phyloP scores from a whole-genome alignment of 306 rosid genomes.

The Fragaria iinumae region DNA sequence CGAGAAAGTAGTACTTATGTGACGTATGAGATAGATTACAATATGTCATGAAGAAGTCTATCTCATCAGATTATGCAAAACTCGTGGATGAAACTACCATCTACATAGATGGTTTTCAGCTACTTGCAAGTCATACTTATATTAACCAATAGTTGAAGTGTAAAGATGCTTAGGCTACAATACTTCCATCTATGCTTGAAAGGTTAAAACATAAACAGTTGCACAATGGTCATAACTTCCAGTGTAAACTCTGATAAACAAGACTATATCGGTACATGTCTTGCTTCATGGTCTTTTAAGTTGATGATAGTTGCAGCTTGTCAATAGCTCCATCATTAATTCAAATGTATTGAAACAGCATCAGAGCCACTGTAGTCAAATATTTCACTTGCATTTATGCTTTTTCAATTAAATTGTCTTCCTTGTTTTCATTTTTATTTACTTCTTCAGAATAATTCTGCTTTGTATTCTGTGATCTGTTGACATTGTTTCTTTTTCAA shows the following conservation, averaged over 20 bases:
- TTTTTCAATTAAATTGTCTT: neutral
- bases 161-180: neutral
- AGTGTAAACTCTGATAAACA: neutral
- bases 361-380: neutral
- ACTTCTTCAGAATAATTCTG: neutral
- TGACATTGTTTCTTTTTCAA: neutral
- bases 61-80: neutral
- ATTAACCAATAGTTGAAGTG: neutral
- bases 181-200: neutral
- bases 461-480: neutral
- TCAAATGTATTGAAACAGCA: neutral
- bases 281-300: slow-evolving; percentile 8
- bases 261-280: neutral
- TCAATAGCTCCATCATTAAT: neutral
- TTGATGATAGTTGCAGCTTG: neutral
- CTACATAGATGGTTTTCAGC: neutral
- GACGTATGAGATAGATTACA: neutral
- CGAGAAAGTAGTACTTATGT: slow-evolving; percentile 12
- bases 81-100: neutral
- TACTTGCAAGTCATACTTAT: neutral
- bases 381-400: neutral
- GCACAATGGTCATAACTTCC: neutral
- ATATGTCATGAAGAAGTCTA: slow-evolving; percentile 7
- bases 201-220: neutral
- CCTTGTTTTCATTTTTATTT: neutral